phyloP scores from a whole-genome alignment of 805 yeast genomes.

The Ogataea salicorniae region DNA sequence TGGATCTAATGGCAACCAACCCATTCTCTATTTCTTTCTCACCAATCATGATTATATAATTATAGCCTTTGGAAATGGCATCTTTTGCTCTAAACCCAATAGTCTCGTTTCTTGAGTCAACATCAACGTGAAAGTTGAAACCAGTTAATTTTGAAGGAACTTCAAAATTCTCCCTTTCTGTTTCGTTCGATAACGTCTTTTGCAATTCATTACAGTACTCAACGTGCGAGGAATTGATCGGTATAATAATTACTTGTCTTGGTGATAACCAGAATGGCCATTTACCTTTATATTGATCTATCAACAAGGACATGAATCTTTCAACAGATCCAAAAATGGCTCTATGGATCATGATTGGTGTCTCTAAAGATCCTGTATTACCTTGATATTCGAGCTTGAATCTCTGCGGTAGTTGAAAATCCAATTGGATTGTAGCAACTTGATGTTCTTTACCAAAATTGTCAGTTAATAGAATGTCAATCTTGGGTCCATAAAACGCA shows the following conservation, averaged over 20 bases:
- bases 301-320: conserved; percentile 82
- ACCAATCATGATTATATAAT: conserved; percentile 80
- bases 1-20: conserved; percentile 58
- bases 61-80: conserved; percentile 68
- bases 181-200: conserved; percentile 42
- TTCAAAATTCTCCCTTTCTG: conserved; percentile 24
- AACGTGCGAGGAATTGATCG: conserved; percentile 62
- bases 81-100: conserved; percentile 78
- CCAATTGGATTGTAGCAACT: conserved; percentile 92
- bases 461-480: conserved; percentile 80
- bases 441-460: conserved; percentile 79
- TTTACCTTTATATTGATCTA: conserved; percentile 85
- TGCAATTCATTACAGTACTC: conserved; percentile 49
- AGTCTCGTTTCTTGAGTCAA: conserved; percentile 71
- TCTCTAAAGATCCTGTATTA: conserved; percentile 44
- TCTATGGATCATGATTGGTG: conserved; percentile 93
- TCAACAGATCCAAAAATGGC: conserved; percentile 95
- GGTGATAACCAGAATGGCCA: conserved; percentile 99
- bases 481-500: conserved; percentile 94
- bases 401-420: conserved; percentile 87
- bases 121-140: conserved; percentile 64
- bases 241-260: conserved; percentile 79
- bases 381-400: conserved; percentile 68
- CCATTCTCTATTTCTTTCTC: conserved; percentile 67
- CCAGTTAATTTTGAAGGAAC: conserved; percentile 52